These are phyloP conservation scores for Penicillium expansum DNA, from an alignment of 2,329 filamentous ascomycete species.

Conservation along the genomic window DNA sequence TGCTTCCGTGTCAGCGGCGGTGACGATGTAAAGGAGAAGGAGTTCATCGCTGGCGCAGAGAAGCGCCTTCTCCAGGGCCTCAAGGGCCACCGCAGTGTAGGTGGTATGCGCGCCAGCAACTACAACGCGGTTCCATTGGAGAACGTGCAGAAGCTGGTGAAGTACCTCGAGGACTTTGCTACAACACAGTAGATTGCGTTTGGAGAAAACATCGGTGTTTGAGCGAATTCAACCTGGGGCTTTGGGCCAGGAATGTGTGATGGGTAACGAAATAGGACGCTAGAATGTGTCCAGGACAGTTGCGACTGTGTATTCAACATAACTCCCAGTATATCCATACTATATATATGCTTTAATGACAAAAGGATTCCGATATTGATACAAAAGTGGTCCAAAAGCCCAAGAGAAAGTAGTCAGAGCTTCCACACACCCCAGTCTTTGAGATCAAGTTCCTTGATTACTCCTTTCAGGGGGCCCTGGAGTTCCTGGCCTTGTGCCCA, in stretches of 20 bases:
- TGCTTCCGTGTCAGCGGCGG: conserved; percentile 76
- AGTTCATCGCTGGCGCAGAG: conserved; percentile 72
- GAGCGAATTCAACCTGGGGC: conserved; percentile 18
- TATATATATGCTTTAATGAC: conserved; percentile 8
- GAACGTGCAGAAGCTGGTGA: conserved; percentile 43
- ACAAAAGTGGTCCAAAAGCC: conserved; percentile 10
- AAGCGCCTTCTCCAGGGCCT: conserved; percentile 70
- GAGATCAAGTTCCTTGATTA: conserved; percentile 60
- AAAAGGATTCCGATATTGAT: conserved; percentile 8
- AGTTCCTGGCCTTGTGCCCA: conserved; percentile 70
- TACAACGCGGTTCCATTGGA: conserved; percentile 75
- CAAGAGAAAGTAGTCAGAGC: conserved; percentile 40
- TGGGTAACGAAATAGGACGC: conserved; percentile 14
- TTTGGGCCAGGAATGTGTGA: conserved; percentile 12
- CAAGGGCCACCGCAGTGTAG: conserved; percentile 84
- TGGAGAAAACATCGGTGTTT: conserved; percentile 6
- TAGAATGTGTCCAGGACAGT: conserved; percentile 8
- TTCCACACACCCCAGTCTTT: conserved; percentile 60
- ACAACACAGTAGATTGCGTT: conserved; percentile 17
- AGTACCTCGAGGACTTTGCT: conserved; percentile 55
- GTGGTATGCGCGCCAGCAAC: conserved; percentile 81
- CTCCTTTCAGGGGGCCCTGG: conserved; percentile 71
- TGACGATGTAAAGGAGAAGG: conserved; percentile 69
- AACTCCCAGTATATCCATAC: conserved; percentile 14
- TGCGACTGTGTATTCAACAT: conserved; percentile 24